phyloP scores from a whole-genome alignment of 805 yeast genomes.

The Teunomyces aglyptinius region DNA sequence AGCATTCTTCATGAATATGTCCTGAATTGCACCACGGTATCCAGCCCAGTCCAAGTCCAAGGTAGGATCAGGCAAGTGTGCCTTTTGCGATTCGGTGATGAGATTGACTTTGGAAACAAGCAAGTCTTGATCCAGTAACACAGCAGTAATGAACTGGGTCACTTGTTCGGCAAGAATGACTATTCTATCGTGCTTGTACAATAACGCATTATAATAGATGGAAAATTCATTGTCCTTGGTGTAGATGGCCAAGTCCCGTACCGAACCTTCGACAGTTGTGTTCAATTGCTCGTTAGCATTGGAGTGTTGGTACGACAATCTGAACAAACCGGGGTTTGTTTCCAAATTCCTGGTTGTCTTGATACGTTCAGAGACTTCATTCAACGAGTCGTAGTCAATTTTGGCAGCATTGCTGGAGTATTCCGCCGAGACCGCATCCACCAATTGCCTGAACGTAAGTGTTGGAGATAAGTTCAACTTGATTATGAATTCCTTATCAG shows the following conservation, averaged over 20 bases:
- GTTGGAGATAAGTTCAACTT: conserved; percentile 60
- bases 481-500: conserved; percentile 52
- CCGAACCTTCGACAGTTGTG: conserved; percentile 49
- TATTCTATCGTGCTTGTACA: conserved; percentile 71
- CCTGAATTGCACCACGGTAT: conserved; percentile 94
- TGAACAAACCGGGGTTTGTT: conserved; percentile 60
- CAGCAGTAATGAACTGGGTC: conserved; percentile 44
- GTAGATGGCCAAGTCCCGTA: conserved; percentile 65
- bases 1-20: conserved; percentile 88
- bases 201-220: conserved; percentile 70
- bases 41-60: conserved; percentile 84
- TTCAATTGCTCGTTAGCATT: conserved; percentile 39
- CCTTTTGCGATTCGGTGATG: conserved; percentile 62
- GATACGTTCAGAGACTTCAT: conserved; percentile 54
- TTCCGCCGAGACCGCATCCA: conserved; percentile 42
- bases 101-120: conserved; percentile 62
- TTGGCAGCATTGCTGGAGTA: conserved; percentile 34
- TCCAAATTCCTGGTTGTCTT: conserved; percentile 51
- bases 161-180: conserved; percentile 72
- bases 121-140: conserved; percentile 32
- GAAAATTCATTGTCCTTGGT: conserved; percentile 29
- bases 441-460: conserved; percentile 53
- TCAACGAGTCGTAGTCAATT: conserved; percentile 46
- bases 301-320: conserved; percentile 55
- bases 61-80: conserved; percentile 82